Conservation (phyloP, 495 filamentous ascomycete species). For the Wilcoxina mikolae region DNA sequence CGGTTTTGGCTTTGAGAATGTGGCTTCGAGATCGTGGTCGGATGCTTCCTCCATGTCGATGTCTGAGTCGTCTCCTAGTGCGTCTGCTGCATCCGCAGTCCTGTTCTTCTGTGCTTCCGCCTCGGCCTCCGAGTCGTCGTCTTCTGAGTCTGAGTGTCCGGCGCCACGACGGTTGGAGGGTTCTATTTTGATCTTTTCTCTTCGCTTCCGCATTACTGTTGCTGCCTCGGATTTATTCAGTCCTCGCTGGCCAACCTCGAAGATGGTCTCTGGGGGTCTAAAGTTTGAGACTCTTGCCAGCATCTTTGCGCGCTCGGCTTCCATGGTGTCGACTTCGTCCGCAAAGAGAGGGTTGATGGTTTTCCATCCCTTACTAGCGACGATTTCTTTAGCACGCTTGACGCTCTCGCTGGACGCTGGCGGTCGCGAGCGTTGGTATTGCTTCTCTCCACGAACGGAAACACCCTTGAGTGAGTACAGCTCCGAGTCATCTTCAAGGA, state of each 20-base stretch:
- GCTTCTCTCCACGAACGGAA: constrained; percentile 74
- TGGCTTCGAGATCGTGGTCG: constrained; percentile 66
- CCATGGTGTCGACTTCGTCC: constrained; percentile 43
- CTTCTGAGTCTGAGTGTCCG: constrained; percentile 12
- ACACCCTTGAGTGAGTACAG: constrained; percentile 54
- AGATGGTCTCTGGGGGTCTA: constrained; percentile 80
- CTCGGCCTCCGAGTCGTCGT: constrained; percentile 21
- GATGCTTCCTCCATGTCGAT: constrained; percentile 52
- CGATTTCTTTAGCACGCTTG: constrained; percentile 64
- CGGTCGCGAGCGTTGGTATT: constrained; percentile 79
- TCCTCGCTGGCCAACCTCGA: constrained; percentile 69
- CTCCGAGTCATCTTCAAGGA: constrained; percentile 60
- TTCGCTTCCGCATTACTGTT: constrained; percentile 57
- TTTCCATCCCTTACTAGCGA: constrained; percentile 50
- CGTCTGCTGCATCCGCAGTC: constrained; percentile 28
- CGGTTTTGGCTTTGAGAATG: constrained; percentile 37
- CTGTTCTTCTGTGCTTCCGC: too few species aligned
- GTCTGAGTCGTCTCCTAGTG: constrained; percentile 34
- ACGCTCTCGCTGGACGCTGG: constrained; percentile 76
- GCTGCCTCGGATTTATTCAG: constrained; percentile 52
- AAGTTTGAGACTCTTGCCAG: constrained; percentile 71
- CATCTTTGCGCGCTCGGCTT: constrained; percentile 66
- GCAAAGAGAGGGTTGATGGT: constrained; percentile 64
- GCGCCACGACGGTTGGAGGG: constrained; percentile 28
- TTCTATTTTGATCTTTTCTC: constrained; percentile 42